Percentiles rank a stretch among this genome's conserved stretches.
phyloP scores from a whole-genome alignment of 306 rosid species.

The Oemleria cerasiformis region DNA sequence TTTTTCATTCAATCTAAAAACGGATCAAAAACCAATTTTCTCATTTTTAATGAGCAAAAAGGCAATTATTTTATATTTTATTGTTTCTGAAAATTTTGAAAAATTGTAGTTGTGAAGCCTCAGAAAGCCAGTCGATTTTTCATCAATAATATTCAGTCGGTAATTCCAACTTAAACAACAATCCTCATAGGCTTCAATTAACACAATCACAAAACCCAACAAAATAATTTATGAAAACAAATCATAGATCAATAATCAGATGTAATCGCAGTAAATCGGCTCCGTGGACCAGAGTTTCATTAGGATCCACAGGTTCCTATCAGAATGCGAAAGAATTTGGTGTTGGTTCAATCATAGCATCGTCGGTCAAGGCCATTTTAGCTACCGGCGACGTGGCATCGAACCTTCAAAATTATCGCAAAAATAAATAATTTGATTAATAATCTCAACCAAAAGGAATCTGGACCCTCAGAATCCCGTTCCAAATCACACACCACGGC shows the following conservation, averaged over 20 bases:
- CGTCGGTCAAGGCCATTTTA: constrained; percentile 43
- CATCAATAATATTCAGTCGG: constrained; percentile 69
- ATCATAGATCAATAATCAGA: background rate
- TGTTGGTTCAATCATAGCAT: constrained; percentile 83
- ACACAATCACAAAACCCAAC: background rate
- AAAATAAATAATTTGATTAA: background rate
- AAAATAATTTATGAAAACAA: background rate
- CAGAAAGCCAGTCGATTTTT: constrained; percentile 52
- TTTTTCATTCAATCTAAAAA: too few species aligned
- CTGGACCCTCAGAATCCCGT: constrained; percentile 77
- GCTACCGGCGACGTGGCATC: constrained; percentile 82
- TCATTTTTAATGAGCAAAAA: too few species aligned
- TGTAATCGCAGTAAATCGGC: constrained; percentile 87
- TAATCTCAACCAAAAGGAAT: background rate
- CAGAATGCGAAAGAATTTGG: constrained; percentile 48
- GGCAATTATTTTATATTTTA: too few species aligned
- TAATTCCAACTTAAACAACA: constrained; percentile 61
- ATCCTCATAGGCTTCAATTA: constrained; percentile 54
- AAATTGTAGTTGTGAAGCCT: constrained; percentile 36
- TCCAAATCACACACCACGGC: constrained; percentile 66
- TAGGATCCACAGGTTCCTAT: constrained; percentile 70
- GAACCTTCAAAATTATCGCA: constrained; percentile 24
- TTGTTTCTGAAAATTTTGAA: too few species aligned
- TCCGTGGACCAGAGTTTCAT: constrained; percentile 34
- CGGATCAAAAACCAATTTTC: too few species aligned